phyloP scores from a whole-genome alignment of 306 rosid species.

The Medicago lupulina region DNA sequence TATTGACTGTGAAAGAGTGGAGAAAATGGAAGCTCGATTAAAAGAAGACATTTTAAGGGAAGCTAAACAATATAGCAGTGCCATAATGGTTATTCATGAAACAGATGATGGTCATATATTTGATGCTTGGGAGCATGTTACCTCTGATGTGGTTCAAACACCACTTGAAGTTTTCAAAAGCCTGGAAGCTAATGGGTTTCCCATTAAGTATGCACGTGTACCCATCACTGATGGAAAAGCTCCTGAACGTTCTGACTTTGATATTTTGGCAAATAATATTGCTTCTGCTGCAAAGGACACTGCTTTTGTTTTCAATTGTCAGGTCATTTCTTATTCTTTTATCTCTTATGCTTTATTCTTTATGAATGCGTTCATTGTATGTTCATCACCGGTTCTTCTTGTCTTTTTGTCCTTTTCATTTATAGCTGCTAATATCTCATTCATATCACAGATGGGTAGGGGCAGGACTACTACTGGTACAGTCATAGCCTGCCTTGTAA shows the following conservation, averaged over 20 bases:
- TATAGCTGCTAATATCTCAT: conserved; percentile 31
- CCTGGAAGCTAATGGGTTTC: conserved; percentile 79
- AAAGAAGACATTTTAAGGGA: conserved; percentile 88
- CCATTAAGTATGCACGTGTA: conserved; percentile 89
- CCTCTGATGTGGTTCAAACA: conserved; percentile 72
- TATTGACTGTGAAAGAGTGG: conserved; percentile 84
- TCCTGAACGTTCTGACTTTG: conserved; percentile 89
- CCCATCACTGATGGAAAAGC: conserved; percentile 97
- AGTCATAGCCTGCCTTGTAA: conserved; percentile 90
- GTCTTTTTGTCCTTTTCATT: conserved; percentile 23
- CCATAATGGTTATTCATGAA: conserved; percentile 94
- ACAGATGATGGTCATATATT: conserved; percentile 78
- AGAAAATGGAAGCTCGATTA: conserved; percentile 90
- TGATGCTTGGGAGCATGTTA: conserved; percentile 88
- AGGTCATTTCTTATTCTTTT: conserved; percentile 58
- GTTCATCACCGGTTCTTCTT: conserved; percentile 1
- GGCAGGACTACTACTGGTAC: conserved; percentile 97
- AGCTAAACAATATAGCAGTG: conserved; percentile 76
- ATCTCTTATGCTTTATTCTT: conserved; percentile 30
- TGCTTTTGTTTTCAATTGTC: conserved; percentile 92
- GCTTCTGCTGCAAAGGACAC: conserved; percentile 79
- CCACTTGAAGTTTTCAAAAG: conserved; percentile 86
- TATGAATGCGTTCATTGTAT: conserved; percentile 13
- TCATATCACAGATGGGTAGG: conserved; percentile 76
- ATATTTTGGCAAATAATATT: conserved; percentile 72